phyloP scores from a whole-genome alignment of 805 yeast genomes.

The Starmerella vitae region DNA sequence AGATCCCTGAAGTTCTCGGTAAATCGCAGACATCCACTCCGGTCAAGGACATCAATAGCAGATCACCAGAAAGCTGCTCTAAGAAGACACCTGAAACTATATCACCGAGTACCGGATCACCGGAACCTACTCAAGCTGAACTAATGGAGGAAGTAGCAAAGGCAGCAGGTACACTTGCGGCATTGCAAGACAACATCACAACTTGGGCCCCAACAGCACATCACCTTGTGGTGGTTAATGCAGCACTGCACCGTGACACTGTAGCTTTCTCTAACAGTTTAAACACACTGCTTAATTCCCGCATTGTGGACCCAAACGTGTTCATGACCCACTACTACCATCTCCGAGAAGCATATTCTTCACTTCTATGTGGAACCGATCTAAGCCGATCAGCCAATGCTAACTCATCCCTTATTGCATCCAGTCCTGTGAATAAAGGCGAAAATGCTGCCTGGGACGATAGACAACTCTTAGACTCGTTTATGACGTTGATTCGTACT shows the following conservation, averaged over 20 bases:
- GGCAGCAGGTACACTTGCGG: constrained; percentile 6
- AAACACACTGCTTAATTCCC: not conserved
- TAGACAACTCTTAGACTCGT: constrained; percentile 25
- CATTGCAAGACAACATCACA: constrained; percentile 10
- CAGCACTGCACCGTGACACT: constrained; percentile 15
- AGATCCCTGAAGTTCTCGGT: not conserved
- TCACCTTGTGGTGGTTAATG: constrained; percentile 11
- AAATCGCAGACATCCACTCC: not conserved
- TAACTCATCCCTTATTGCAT: constrained; percentile 8
- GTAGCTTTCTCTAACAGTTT: constrained; percentile 13
- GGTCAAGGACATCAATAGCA: not conserved
- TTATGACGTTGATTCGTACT: constrained; percentile 25
- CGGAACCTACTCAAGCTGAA: not conserved
- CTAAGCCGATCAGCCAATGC: constrained; percentile 1
- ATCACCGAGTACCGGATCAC: not conserved
- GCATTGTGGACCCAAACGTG: constrained; percentile 10
- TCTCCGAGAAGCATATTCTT: constrained; percentile 18
- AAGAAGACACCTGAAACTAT: not conserved
- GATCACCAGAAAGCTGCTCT: not conserved
- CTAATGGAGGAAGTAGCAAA: constrained; percentile 9
- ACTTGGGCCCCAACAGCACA: constrained; percentile 19
- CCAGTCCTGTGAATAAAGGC: constrained; percentile 5
- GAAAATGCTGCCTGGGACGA: constrained; percentile 21
- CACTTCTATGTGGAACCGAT: constrained; percentile 8
- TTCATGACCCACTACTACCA: constrained; percentile 17